A percentile compares a stretch with the other conserved stretches of the same genome.
Conservation (phyloP, 2,329 filamentous ascomycete species). For the Cephalotrichum gorgonifer region DNA sequence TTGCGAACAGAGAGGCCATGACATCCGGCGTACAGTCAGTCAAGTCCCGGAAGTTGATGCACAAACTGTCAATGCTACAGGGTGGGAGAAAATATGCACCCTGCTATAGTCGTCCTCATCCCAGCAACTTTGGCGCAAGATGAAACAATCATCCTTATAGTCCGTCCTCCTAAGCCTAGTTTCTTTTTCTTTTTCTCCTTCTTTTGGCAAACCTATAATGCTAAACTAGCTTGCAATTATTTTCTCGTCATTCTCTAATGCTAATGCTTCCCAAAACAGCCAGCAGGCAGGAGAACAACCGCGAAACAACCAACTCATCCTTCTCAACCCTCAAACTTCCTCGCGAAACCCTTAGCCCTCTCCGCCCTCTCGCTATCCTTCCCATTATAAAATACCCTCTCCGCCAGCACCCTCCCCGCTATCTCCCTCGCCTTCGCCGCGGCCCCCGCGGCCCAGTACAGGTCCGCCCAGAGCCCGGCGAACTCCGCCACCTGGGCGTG, state of each 20-base stretch:
- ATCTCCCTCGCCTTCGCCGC: background rate
- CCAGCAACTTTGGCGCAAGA: too few species aligned
- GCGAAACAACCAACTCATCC: background rate
- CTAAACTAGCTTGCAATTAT: too few species aligned
- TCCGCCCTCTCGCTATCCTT: conserved; percentile 4
- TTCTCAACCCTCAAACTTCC: background rate
- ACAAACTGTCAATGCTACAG: too few species aligned
- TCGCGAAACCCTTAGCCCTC: background rate
- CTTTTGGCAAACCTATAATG: background rate
- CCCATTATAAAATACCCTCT: conserved; percentile 1
- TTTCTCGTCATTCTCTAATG: too few species aligned
- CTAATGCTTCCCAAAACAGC: background rate
- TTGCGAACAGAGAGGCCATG: too few species aligned
- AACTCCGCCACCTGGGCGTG: background rate
- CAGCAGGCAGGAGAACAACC: background rate
- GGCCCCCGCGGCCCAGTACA: background rate
- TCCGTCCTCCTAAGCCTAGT: too few species aligned
- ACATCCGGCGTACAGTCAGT: too few species aligned
- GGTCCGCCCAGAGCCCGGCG: background rate
- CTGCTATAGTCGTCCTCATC: too few species aligned
- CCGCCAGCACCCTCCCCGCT: background rate
- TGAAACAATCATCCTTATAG: too few species aligned
- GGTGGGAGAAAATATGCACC: too few species aligned
- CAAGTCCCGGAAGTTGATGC: too few species aligned
- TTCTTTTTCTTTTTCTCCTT: too few species aligned